phyloP scores from a whole-genome alignment of 176 grass and related monocot species.

The Chrysopogon serrulatus region DNA sequence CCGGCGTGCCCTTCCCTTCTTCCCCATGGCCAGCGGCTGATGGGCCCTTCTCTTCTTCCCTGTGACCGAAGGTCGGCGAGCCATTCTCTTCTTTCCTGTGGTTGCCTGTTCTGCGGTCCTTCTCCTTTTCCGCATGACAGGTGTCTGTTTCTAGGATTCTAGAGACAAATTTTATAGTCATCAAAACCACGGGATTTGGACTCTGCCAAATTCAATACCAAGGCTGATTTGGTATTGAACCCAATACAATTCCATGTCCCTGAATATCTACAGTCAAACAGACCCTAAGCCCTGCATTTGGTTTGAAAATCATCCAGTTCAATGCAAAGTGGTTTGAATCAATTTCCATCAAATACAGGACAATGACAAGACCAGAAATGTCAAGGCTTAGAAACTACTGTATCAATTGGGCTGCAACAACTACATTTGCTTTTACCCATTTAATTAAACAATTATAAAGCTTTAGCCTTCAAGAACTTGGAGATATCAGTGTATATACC shows the following conservation, averaged over 20 bases:
- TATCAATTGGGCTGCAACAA: neutral
- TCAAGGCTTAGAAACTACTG: neutral
- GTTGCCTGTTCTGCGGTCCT: neutral
- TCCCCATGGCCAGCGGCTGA: neutral
- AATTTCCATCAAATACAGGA: neutral
- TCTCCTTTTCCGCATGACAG: neutral
- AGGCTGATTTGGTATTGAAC: too few relatives aligned
- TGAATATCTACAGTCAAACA: neutral
- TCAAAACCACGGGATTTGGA: neutral
- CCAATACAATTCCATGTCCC: too few relatives aligned
- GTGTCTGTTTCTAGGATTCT: neutral
- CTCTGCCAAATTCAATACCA: neutral
- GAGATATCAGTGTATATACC: neutral
- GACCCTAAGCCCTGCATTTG: neutral
- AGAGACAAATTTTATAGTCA: neutral
- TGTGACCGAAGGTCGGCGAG: neutral
- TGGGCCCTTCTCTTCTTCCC: neutral
- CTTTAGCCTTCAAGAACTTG: neutral
- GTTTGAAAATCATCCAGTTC: neutral
- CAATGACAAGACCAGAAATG: conserved; percentile 1
- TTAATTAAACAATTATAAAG: neutral
- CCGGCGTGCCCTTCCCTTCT: neutral
- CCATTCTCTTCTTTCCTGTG: neutral
- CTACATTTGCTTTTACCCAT: neutral
- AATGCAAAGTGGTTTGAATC: neutral